Percentiles rank a stretch among this genome's conserved stretches.
phyloP scores from a whole-genome alignment of 139 green algal species.

The Trebouxia sp. region DNA sequence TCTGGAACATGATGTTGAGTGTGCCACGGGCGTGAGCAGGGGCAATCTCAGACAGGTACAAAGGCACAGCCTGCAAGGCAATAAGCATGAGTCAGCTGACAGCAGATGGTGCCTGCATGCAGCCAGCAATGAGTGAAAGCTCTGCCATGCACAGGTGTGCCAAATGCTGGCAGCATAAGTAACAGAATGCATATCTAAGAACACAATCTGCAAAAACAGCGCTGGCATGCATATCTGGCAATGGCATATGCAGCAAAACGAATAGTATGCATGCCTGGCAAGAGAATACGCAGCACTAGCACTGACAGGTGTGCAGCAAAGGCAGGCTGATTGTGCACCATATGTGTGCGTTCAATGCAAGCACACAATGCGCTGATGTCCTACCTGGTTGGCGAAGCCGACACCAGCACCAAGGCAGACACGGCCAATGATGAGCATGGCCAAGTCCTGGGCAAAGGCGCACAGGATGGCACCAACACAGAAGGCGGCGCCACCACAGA shows the following conservation, averaged over 20 bases:
- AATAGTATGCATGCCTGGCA: too few species aligned
- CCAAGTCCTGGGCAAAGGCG: conserved; percentile 40
- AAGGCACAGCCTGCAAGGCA: conserved; percentile 38
- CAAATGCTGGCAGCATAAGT: too few species aligned
- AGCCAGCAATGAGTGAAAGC: not conserved
- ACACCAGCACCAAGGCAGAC: conserved; percentile 66
- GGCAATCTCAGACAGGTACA: conserved; percentile 61
- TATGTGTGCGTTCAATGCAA: not conserved
- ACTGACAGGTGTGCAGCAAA: too few species aligned
- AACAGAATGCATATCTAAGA: too few species aligned
- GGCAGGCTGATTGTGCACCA: too few species aligned
- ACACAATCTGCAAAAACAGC: too few species aligned
- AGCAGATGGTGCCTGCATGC: not conserved
- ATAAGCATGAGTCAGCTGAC: not conserved
- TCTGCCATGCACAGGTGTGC: not conserved
- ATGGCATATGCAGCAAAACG: too few species aligned
- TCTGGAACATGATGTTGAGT: conserved; percentile 70
- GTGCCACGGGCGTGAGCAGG: conserved; percentile 46
- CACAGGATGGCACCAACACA: conserved; percentile 20
- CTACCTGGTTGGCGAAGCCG: conserved; percentile 57
- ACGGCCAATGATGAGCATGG: conserved; percentile 67
- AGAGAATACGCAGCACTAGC: too few species aligned
- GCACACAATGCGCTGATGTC: not conserved
- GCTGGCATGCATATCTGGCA: too few species aligned
- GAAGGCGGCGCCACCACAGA: conserved; percentile 20